A percentile compares a stretch with the other conserved stretches of the same genome.
Evolutionary conservation across 1,284 basidiomycete genomes (phyloP).

Genomic region (Limonomyces culmigenus): DNA sequence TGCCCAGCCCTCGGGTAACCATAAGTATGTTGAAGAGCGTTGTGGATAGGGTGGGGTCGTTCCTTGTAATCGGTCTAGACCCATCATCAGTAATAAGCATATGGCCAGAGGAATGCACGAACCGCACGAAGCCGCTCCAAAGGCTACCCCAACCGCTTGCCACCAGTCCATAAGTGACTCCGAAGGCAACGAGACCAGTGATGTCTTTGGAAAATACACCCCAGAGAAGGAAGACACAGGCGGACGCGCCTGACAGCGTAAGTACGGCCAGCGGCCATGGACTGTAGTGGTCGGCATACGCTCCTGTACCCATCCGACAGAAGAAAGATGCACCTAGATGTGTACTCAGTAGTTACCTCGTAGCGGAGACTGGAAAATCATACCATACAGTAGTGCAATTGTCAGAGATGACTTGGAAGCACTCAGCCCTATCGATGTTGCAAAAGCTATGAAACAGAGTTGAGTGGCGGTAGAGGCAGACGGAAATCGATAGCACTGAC

Average conservation of each 20-base stretch:
- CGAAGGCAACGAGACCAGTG: slow-evolving; percentile 17
- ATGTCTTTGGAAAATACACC: slow-evolving; percentile 18
- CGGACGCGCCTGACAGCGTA: slow-evolving; percentile 13
- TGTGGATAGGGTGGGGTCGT: slow-evolving; percentile 15
- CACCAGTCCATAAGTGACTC: slow-evolving; percentile 16
- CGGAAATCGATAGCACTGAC: background rate
- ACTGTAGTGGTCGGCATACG: slow-evolving; percentile 18
- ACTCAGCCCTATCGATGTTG: slow-evolving; percentile 3
- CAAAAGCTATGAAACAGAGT: slow-evolving; percentile 3
- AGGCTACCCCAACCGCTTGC: slow-evolving; percentile 20
- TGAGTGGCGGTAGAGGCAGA: background rate
- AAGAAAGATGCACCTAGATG: slow-evolving; percentile 14
- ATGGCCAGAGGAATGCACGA: too few relatives aligned
- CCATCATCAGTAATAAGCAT: slow-evolving; percentile 1
- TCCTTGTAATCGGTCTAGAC: slow-evolving; percentile 10
- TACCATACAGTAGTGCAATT: slow-evolving; percentile 7
- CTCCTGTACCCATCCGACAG: slow-evolving; percentile 17
- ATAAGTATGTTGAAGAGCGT: slow-evolving; percentile 18
- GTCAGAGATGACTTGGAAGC: slow-evolving; percentile 5
- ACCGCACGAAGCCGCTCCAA: slow-evolving; percentile 16
- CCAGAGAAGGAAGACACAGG: slow-evolving; percentile 21
- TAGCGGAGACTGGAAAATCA: background rate
- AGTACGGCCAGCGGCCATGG: slow-evolving; percentile 17
- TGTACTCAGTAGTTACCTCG: background rate
- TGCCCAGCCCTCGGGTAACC: slow-evolving; percentile 19